phyloP scores from a whole-genome alignment of 2,329 filamentous ascomycete genomes.

The Stemphylium beticola region DNA sequence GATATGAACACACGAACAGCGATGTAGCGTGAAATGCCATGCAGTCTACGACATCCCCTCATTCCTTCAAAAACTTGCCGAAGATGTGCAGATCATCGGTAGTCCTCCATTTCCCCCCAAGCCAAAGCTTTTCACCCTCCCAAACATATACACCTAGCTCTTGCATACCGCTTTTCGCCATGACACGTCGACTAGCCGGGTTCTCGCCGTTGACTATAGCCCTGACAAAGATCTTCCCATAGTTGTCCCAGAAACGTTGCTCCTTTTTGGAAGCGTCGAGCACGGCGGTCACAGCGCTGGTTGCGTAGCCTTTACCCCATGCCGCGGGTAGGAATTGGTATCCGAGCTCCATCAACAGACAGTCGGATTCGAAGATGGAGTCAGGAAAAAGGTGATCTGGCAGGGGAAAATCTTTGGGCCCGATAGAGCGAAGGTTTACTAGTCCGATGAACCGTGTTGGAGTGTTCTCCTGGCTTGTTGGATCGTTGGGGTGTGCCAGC shows the following conservation, averaged over 20 bases:
- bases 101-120: slow-evolving; percentile 35
- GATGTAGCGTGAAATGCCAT: too few relatives aligned
- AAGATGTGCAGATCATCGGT: slow-evolving; percentile 33
- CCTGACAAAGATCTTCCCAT: slow-evolving; percentile 36
- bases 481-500: neutral
- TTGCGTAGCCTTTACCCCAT: slow-evolving; percentile 34
- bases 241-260: slow-evolving; percentile 30
- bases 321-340: slow-evolving; percentile 29
- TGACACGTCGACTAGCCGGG: slow-evolving; percentile 36
- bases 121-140: slow-evolving; percentile 27
- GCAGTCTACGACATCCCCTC: neutral
- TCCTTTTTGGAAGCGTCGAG: slow-evolving; percentile 28
- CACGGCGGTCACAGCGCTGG: slow-evolving; percentile 28
- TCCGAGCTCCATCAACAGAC: slow-evolving; percentile 32
- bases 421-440: slow-evolving; percentile 28
- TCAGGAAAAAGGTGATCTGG: slow-evolving; percentile 20
- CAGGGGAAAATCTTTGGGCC: slow-evolving; percentile 15
- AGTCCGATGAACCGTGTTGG: slow-evolving; percentile 31
- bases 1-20: too few relatives aligned
- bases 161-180: slow-evolving; percentile 39
- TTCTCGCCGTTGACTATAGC: slow-evolving; percentile 43
- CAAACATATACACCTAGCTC: slow-evolving; percentile 35
- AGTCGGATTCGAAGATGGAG: slow-evolving; percentile 2
- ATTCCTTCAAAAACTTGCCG: slow-evolving; percentile 23
- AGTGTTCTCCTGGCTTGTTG: neutral